A percentile compares a stretch with the other conserved stretches of the same genome.
Evolutionary conservation across 73 alveolate species (phyloP).

Genomic region (Paramecium primaurelia): DNA sequence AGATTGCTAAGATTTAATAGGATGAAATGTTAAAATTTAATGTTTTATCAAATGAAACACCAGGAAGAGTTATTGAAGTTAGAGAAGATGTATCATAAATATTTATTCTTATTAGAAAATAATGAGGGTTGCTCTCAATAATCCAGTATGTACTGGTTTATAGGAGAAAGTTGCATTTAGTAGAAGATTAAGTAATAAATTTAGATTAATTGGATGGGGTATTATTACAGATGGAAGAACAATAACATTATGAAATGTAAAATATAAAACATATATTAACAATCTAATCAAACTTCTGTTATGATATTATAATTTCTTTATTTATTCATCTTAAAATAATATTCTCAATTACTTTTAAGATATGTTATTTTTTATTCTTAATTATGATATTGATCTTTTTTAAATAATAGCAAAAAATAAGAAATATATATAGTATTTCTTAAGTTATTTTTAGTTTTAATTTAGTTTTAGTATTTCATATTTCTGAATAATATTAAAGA

Average conservation of each 20-base stretch:
- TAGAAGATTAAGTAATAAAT: slow-evolving; percentile 63
- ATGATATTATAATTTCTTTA: background rate
- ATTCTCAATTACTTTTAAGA: too few relatives aligned
- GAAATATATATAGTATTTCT: background rate
- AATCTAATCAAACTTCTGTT: background rate
- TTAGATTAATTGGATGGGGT: slow-evolving; percentile 66
- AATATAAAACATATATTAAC: background rate
- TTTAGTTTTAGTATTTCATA: background rate
- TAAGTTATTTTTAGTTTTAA: background rate
- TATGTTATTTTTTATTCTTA: too few relatives aligned
- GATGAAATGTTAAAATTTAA: slow-evolving; percentile 65
- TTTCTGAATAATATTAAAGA: background rate
- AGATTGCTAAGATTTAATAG: slow-evolving; percentile 57
- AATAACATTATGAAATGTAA: slow-evolving; percentile 14
- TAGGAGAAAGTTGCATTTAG: slow-evolving; percentile 71
- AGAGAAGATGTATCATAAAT: slow-evolving; percentile 27
- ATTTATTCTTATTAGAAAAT: background rate
- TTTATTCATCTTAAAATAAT: background rate
- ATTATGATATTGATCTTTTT: too few relatives aligned
- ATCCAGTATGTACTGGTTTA: slow-evolving; percentile 65
- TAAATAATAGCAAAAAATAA: background rate
- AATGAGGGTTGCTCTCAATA: slow-evolving; percentile 65
- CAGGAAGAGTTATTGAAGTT: slow-evolving; percentile 69
- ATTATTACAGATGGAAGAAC: slow-evolving; percentile 46
- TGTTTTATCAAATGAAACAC: slow-evolving; percentile 72